Evolutionary conservation across 176 grass and related monocot species (phyloP).

Genomic region (Ampelocalamus luodianensis): DNA sequence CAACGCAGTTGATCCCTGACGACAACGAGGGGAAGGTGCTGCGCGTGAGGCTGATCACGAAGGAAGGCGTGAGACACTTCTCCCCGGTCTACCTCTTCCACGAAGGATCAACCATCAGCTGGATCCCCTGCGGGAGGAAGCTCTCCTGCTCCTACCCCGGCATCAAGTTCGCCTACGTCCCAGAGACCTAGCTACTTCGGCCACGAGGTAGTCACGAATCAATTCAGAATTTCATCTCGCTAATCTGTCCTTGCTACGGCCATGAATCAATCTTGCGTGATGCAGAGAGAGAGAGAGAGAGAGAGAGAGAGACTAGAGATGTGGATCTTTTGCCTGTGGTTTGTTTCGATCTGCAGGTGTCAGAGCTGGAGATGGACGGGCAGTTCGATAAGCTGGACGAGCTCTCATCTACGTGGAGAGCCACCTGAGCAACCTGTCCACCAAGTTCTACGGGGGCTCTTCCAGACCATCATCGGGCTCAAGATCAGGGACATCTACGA

Average conservation of each 20-base stretch:
- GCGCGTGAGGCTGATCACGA: slow-evolving; percentile 54
- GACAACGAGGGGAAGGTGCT: slow-evolving; percentile 52
- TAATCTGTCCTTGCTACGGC: too few species aligned
- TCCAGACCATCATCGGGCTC: slow-evolving; percentile 63
- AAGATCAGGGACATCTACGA: slow-evolving; percentile 70
- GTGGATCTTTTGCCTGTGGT: not conserved
- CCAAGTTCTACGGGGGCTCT: slow-evolving; percentile 60
- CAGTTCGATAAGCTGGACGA: slow-evolving; percentile 56
- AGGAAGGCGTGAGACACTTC: slow-evolving; percentile 54
- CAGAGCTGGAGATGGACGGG: slow-evolving; percentile 61
- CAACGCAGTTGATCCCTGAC: slow-evolving; percentile 49
- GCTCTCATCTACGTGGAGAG: slow-evolving; percentile 61
- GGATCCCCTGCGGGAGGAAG: slow-evolving; percentile 63
- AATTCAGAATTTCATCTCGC: too few species aligned
- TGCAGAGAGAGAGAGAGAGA: too few species aligned
- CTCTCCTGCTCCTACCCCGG: slow-evolving; percentile 60
- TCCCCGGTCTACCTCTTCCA: slow-evolving; percentile 54
- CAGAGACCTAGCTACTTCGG: too few species aligned
- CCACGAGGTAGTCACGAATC: too few species aligned
- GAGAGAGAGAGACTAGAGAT: too few species aligned
- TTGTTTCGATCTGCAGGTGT: slow-evolving; percentile 17
- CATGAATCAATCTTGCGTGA: too few species aligned
- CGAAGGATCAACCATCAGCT: slow-evolving; percentile 52
- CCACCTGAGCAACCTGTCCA: slow-evolving; percentile 57
- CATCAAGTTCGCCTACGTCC: slow-evolving; percentile 49